Evolutionary conservation across 192 early-diverging fungal genomes (phyloP).

Genomic region (Irineochytrium annulatum): DNA sequence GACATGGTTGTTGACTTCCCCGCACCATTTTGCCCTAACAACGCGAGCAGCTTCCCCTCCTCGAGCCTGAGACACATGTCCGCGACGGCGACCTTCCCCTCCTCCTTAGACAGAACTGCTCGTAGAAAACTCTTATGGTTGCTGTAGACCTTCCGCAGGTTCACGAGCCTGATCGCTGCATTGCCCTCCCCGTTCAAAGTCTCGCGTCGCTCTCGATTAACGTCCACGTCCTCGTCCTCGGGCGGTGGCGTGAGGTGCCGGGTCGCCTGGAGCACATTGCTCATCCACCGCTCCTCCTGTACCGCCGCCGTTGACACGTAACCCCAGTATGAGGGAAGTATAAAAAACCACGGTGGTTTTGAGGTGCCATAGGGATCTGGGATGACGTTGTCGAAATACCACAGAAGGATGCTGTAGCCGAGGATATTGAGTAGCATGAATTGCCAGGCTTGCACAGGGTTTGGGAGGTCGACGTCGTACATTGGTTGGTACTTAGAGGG

Average conservation of each 20-base stretch:
- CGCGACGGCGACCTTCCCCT: constrained; percentile 17
- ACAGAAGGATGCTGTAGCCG: constrained; percentile 47
- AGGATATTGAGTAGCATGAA: constrained; percentile 51
- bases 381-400: constrained; percentile 62
- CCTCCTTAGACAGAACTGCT: constrained; percentile 8
- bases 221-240: constrained; percentile 29
- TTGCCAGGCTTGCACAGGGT: constrained; percentile 51
- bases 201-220: constrained; percentile 32
- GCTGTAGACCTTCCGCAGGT: constrained; percentile 42
- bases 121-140: constrained; percentile 4
- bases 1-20: constrained; percentile 44
- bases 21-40: constrained; percentile 19
- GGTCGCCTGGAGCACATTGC: constrained; percentile 38
- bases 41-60: constrained; percentile 22
- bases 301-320: not conserved
- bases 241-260: constrained; percentile 17
- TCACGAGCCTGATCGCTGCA: constrained; percentile 42
- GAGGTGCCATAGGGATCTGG: constrained; percentile 58
- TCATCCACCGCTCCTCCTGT: constrained; percentile 22
- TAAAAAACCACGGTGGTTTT: constrained; percentile 45
- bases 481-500: constrained; percentile 31
- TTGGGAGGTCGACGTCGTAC: constrained; percentile 39
- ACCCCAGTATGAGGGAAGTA: constrained; percentile 58
- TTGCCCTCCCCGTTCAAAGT: constrained; percentile 29
- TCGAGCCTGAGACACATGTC: constrained; percentile 14